Evolutionary conservation across 2,329 filamentous ascomycete genomes (phyloP).

Genomic region (Talaromyces marneffei): DNA sequence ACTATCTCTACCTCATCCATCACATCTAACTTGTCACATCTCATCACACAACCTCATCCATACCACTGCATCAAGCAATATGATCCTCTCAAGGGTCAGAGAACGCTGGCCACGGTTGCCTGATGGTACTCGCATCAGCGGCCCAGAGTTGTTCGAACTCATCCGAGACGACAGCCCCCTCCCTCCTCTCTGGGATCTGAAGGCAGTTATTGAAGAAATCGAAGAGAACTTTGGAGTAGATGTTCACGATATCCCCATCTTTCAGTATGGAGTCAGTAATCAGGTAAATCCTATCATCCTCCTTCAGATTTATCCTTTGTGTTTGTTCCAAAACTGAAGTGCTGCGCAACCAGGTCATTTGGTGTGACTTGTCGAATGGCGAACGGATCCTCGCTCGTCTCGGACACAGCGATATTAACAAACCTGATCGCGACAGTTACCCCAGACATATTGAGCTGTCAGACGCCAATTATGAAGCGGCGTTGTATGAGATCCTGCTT

Average conservation of each 20-base stretch:
- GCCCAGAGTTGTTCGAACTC: neutral
- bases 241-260: neutral
- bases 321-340: neutral
- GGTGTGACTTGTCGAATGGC: neutral
- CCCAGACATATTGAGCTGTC: neutral
- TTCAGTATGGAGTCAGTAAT: neutral
- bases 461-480: neutral
- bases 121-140: neutral
- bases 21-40: neutral
- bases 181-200: neutral
- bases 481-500: neutral
- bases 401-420: neutral
- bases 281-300: neutral
- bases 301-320: neutral
- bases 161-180: neutral
- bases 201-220: neutral
- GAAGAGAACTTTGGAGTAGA: neutral
- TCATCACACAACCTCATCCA: neutral
- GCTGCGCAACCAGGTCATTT: neutral
- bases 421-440: neutral
- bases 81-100: neutral
- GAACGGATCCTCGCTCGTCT: neutral
- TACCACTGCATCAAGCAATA: neutral
- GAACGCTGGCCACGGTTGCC: neutral
- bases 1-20: neutral